Percentiles rank a stretch among this genome's conserved stretches.
Evolutionary conservation across 202 grass and related monocot genomes (phyloP).

Genomic region (Digitaria exilis): DNA sequence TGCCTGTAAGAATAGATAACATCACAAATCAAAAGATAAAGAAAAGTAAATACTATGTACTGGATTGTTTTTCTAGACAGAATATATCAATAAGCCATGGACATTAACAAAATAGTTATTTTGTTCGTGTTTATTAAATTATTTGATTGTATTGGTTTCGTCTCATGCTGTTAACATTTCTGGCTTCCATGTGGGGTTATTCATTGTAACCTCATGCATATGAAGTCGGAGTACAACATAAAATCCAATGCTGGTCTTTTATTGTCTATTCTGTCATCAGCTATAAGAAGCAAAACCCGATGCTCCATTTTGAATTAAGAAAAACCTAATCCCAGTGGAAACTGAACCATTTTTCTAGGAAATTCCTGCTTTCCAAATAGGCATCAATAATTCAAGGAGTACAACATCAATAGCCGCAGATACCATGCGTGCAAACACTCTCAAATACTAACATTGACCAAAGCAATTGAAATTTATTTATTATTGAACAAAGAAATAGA

Average conservation of each 20-base stretch:
- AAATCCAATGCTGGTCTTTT: background rate
- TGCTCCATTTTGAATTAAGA: background rate
- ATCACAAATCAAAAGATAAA: slow-evolving; percentile 13
- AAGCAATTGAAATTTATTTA: background rate
- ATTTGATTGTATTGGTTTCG: background rate
- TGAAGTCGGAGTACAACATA: background rate
- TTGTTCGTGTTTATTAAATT: slow-evolving; percentile 20
- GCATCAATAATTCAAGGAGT: background rate
- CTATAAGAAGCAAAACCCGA: background rate
- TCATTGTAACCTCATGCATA: background rate
- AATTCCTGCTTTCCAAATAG: background rate
- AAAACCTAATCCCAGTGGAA: background rate
- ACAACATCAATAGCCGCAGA: background rate
- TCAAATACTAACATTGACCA: slow-evolving; percentile 8
- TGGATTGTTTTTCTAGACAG: background rate
- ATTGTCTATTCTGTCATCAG: slow-evolving; percentile 12
- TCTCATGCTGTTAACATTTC: slow-evolving; percentile 23
- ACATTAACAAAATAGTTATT: slow-evolving; percentile 1
- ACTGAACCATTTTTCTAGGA: background rate
- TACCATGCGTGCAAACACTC: background rate
- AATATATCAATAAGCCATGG: background rate
- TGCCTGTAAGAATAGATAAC: slow-evolving; percentile 39
- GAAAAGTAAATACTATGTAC: background rate
- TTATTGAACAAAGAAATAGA: background rate
- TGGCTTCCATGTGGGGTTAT: slow-evolving; percentile 6